These are phyloP conservation scores for Capsicum rhomboideum DNA, from an alignment of 257 asterid genomes.

Conservation along the genomic window DNA sequence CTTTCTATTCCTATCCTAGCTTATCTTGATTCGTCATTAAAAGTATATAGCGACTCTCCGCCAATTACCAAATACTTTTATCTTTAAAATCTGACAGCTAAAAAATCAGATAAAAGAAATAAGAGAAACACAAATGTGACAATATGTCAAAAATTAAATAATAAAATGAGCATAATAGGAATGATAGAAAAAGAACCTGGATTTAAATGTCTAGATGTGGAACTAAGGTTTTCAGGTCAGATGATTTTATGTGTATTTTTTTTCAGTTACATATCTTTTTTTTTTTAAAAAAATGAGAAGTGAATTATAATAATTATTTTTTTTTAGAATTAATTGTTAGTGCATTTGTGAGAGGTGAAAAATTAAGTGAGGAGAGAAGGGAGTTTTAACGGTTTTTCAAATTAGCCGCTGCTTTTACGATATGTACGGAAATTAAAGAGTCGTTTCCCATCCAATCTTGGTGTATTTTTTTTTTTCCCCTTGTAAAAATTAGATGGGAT, in stretches of 20 bases:
- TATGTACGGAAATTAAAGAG: background rate
- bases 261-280: background rate
- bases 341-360: background rate
- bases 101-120: background rate
- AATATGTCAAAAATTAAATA: background rate
- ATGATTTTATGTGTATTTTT: background rate
- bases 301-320: background rate
- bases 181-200: background rate
- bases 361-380: background rate
- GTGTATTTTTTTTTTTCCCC: too few relatives aligned
- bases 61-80: background rate
- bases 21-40: background rate
- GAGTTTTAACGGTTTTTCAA: slow-evolving; percentile 21
- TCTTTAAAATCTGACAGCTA: background rate
- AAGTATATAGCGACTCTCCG: background rate
- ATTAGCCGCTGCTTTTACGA: slow-evolving; percentile 12
- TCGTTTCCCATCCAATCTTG: too few relatives aligned
- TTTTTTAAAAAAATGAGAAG: background rate
- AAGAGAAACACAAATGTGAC: background rate
- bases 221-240: background rate
- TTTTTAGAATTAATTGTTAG: background rate
- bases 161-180: background rate
- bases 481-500: too few relatives aligned
- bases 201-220: background rate
- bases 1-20: background rate